A percentile compares a stretch with the other conserved stretches of the same genome.
Conservation (phyloP, 2,329 filamentous ascomycete genomes). For the Calonectria hawksworthii region DNA sequence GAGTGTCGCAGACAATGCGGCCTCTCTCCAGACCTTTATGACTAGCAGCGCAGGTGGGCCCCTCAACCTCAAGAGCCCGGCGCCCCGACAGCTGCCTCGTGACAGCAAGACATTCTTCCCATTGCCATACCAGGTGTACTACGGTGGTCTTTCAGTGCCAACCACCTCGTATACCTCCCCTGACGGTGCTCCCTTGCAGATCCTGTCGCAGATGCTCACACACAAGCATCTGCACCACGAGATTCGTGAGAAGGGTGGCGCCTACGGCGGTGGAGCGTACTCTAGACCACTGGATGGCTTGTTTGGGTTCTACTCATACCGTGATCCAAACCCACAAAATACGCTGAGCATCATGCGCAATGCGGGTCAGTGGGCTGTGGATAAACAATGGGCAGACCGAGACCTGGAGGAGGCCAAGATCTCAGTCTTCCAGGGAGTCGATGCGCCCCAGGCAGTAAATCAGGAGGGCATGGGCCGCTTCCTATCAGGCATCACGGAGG, state of each 20-base stretch:
- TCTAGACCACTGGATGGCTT: slow-evolving; percentile 83
- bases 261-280: slow-evolving; percentile 93
- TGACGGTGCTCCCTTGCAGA: slow-evolving; percentile 84
- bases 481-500: slow-evolving; percentile 85
- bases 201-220: slow-evolving; percentile 91
- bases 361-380: slow-evolving; percentile 85
- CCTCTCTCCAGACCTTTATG: slow-evolving; percentile 80
- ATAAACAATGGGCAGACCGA: slow-evolving; percentile 83
- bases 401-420: slow-evolving; percentile 98
- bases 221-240: slow-evolving; percentile 98
- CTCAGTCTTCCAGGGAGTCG: slow-evolving; percentile 90
- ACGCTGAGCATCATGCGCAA: slow-evolving; percentile 87
- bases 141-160: slow-evolving; percentile 85
- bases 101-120: slow-evolving; percentile 89
- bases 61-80: slow-evolving; percentile 56
- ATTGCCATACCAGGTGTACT: slow-evolving; percentile 97
- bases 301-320: slow-evolving; percentile 97
- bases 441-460: slow-evolving; percentile 89
- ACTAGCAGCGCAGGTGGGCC: slow-evolving; percentile 42
- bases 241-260: slow-evolving; percentile 97
- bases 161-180: slow-evolving; percentile 86
- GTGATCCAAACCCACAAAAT: slow-evolving; percentile 94
- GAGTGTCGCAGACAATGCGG: slow-evolving; percentile 78
- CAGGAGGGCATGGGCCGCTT: slow-evolving; percentile 90
- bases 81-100: slow-evolving; percentile 55